Percentiles rank a stretch among this genome's conserved stretches.
These are phyloP conservation scores for Wickerhamiella nectarea DNA, from an alignment of 805 yeast species.

Conservation along the genomic window DNA sequence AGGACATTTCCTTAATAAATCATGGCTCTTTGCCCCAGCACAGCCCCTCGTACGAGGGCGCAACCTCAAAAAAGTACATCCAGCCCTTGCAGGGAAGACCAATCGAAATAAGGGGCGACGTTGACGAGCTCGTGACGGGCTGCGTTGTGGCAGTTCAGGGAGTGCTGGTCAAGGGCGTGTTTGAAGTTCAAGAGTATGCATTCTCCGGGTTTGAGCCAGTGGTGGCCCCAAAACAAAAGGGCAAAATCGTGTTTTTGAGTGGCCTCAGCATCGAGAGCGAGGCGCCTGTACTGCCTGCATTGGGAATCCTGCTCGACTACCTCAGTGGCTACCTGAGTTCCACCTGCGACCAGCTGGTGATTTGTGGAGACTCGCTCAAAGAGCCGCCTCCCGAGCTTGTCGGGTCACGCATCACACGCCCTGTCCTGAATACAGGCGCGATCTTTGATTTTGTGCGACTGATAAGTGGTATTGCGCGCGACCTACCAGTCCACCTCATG, in stretches of 20 bases:
- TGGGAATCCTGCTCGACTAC: conserved; percentile 51
- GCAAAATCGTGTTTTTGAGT: conserved; percentile 55
- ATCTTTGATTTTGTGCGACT: conserved; percentile 37
- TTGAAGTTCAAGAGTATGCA: conserved; percentile 67
- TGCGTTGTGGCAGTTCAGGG: conserved; percentile 78
- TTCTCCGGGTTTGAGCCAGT: conserved; percentile 44
- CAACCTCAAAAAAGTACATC: conserved; percentile 44
- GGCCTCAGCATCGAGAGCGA: conserved; percentile 50
- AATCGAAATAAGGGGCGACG: conserved; percentile 28
- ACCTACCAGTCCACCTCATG: conserved; percentile 61
- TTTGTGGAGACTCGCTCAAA: conserved; percentile 60
- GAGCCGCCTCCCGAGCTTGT: conserved; percentile 19
- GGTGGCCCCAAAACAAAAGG: conserved; percentile 12
- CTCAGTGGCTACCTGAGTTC: conserved; percentile 56
- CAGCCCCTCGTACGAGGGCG: conserved; percentile 26
- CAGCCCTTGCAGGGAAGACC: conserved; percentile 93
- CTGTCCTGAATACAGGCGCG: conserved; percentile 14
- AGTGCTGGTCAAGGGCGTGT: conserved; percentile 52
- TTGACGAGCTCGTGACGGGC: conserved; percentile 63
- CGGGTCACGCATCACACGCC: conserved; percentile 17
- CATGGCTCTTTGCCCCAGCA: conserved; percentile 16
- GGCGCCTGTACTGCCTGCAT: conserved; percentile 22
- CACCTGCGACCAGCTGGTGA: conserved; percentile 34
- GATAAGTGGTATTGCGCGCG: conserved; percentile 39
- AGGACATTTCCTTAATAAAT: conserved; percentile 46